A percentile compares a stretch with the other conserved stretches of the same genome.
Evolutionary conservation across 495 filamentous ascomycete genomes (phyloP).

Genomic region (Cryomyces minteri): DNA sequence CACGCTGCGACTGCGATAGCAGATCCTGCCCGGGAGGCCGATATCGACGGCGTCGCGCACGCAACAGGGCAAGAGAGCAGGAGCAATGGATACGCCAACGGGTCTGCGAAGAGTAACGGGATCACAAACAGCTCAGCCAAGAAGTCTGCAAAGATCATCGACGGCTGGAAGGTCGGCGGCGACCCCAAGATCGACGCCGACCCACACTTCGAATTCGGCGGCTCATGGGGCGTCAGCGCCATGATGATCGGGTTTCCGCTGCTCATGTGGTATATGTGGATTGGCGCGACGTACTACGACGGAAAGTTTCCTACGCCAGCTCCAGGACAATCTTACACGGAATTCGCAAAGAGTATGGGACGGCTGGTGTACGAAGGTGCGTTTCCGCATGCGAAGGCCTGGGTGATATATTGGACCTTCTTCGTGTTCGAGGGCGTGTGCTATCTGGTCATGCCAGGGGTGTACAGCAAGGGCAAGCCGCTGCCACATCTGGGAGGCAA

Average conservation of each 20-base stretch:
- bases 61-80: neutral
- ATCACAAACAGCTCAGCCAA: neutral
- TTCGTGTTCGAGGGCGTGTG: slow-evolving; percentile 64
- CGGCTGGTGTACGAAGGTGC: slow-evolving; percentile 61
- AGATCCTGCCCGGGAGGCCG: slow-evolving; percentile 1
- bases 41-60: slow-evolving; percentile 1
- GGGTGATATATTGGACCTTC: slow-evolving; percentile 86
- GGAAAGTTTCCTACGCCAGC: slow-evolving; percentile 55
- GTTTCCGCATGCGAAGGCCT: slow-evolving; percentile 61
- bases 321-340: slow-evolving; percentile 40
- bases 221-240: slow-evolving; percentile 49
- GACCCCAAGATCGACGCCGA: slow-evolving; percentile 69
- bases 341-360: slow-evolving; percentile 50
- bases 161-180: slow-evolving; percentile 36
- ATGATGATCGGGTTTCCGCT: slow-evolving; percentile 89
- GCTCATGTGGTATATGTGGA: slow-evolving; percentile 99
- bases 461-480: slow-evolving; percentile 69
- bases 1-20: slow-evolving; percentile 1
- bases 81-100: slow-evolving; percentile 8
- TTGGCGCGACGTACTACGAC: slow-evolving; percentile 79
- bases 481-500: slow-evolving; percentile 63
- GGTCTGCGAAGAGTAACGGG: slow-evolving; percentile 5
- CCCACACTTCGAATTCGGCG: slow-evolving; percentile 77
- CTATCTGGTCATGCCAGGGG: slow-evolving; percentile 71
- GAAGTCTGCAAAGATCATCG: slow-evolving; percentile 23